Evolutionary conservation across 768 basidiomycete species (phyloP).

Genomic region (Antrodiella citrinella): DNA sequence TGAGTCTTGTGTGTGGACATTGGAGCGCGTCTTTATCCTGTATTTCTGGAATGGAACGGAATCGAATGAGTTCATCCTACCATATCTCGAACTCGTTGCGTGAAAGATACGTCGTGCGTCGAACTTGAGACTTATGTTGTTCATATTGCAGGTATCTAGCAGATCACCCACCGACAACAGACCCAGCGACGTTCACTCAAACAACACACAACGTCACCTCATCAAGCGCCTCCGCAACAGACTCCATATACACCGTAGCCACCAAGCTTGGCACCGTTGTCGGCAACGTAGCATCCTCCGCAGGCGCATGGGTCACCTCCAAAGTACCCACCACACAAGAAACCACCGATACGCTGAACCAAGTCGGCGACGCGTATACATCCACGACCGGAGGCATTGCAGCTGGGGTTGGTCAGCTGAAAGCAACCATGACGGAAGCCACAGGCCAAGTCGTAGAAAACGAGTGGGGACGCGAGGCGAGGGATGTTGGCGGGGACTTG

Average conservation of each 20-base stretch:
- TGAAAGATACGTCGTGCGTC: too few relatives aligned
- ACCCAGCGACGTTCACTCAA: conserved; percentile 8
- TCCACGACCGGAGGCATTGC: conserved; percentile 5
- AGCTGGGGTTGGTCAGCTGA: conserved; percentile 10
- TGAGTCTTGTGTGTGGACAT: conserved; percentile 4
- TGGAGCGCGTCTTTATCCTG: not conserved
- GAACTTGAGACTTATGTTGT: not conserved
- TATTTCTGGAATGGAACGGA: not conserved
- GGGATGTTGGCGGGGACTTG: conserved; percentile 11
- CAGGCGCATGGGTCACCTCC: conserved; percentile 17
- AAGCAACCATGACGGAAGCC: conserved; percentile 10
- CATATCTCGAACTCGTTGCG: too few relatives aligned
- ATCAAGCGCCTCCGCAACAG: conserved; percentile 8
- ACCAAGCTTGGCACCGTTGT: conserved; percentile 10
- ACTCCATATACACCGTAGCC: conserved; percentile 12
- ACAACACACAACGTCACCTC: conserved; percentile 10
- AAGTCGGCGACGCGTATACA: conserved; percentile 7
- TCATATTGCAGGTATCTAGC: conserved; percentile 7
- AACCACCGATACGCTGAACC: conserved; percentile 9
- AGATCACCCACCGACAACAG: conserved; percentile 10
- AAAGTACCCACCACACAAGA: conserved; percentile 10
- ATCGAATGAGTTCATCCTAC: too few relatives aligned
- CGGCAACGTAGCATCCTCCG: conserved; percentile 14
- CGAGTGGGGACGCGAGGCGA: conserved; percentile 15
- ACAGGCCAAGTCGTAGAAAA: conserved; percentile 16